A percentile compares a stretch with the other conserved stretches of the same genome.
Evolutionary conservation across 345 rosid species (phyloP).

Genomic region (Noccaea caerulescens): DNA sequence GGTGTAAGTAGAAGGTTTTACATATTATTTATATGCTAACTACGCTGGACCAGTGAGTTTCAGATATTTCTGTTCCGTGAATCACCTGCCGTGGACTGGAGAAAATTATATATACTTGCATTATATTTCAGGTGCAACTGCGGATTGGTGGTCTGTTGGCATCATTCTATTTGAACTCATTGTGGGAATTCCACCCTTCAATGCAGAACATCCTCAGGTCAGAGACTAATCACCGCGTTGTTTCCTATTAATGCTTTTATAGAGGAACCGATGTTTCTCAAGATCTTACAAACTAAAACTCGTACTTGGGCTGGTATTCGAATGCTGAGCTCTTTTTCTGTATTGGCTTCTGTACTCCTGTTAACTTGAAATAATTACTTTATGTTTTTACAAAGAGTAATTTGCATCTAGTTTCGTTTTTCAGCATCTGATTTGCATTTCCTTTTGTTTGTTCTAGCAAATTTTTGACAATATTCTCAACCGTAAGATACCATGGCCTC

Average conservation of each 20-base stretch:
- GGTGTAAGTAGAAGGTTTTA: slow-evolving; percentile 14
- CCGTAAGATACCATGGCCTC: slow-evolving; percentile 97
- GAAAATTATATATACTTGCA: slow-evolving; percentile 12
- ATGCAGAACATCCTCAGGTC: slow-evolving; percentile 68
- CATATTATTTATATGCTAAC: slow-evolving; percentile 3
- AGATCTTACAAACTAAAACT: slow-evolving; percentile 12
- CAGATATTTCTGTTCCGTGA: slow-evolving; percentile 25
- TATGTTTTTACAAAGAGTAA: background rate
- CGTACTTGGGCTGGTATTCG: background rate
- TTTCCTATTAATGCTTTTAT: slow-evolving; percentile 26
- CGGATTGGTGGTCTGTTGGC: slow-evolving; percentile 99
- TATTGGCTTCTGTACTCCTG: background rate
- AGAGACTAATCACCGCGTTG: slow-evolving; percentile 30
- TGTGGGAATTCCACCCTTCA: slow-evolving; percentile 98
- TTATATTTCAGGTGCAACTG: slow-evolving; percentile 75
- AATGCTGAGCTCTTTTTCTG: background rate
- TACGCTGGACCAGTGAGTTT: slow-evolving; percentile 1
- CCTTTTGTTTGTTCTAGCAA: slow-evolving; percentile 58
- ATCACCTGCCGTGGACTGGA: slow-evolving; percentile 17
- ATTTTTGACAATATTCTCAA: slow-evolving; percentile 99
- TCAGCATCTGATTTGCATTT: slow-evolving; percentile 22
- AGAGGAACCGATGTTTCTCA: slow-evolving; percentile 17
- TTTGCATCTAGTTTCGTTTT: slow-evolving; percentile 15
- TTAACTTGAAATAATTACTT: slow-evolving; percentile 9
- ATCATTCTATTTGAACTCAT: slow-evolving; percentile 88